Percentiles rank a stretch among this genome's conserved stretches.
These are phyloP conservation scores for Penicillium soppii DNA, from an alignment of 495 filamentous ascomycete genomes.

Conservation along the genomic window DNA sequence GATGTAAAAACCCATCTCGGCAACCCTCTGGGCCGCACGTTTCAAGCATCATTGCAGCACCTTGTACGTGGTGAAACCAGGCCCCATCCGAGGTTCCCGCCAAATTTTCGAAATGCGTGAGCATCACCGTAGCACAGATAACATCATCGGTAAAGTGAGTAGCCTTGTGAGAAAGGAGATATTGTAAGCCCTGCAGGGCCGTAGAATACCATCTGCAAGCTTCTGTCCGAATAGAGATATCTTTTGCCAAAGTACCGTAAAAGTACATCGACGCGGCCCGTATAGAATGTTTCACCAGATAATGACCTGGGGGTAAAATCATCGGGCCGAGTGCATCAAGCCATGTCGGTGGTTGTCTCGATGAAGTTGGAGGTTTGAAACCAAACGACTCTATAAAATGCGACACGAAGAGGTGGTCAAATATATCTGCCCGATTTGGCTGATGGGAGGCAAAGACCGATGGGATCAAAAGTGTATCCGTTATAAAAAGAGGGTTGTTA, in stretches of 20 bases:
- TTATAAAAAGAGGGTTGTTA: no score
- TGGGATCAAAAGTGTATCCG: no score
- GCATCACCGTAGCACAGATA: slow-evolving; percentile 14
- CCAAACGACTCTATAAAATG: slow-evolving; percentile 22
- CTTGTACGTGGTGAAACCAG: slow-evolving; percentile 17
- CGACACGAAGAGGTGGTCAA: slow-evolving; percentile 18
- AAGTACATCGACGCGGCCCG: slow-evolving; percentile 15
- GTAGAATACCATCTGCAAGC: slow-evolving; percentile 16
- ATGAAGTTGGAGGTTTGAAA: not conserved
- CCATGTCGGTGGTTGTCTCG: slow-evolving; percentile 2
- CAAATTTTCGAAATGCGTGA: slow-evolving; percentile 12
- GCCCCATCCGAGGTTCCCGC: slow-evolving; percentile 9
- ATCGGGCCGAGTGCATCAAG: slow-evolving; percentile 6
- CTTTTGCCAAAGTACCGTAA: slow-evolving; percentile 10
- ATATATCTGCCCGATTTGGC: slow-evolving; percentile 4
- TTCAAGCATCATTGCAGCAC: slow-evolving; percentile 10
- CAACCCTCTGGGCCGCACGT: slow-evolving; percentile 5
- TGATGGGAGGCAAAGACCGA: not conserved
- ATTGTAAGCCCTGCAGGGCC: slow-evolving; percentile 10
- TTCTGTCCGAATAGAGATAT: slow-evolving; percentile 14
- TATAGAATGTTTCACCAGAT: slow-evolving; percentile 7
- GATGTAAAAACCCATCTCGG: slow-evolving; percentile 14
- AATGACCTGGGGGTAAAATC: not conserved
- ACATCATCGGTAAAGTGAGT: slow-evolving; percentile 1
- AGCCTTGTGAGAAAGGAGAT: not conserved